Conservation (phyloP, 2,329 filamentous ascomycete species). For the Aspergillus clavatus region DNA sequence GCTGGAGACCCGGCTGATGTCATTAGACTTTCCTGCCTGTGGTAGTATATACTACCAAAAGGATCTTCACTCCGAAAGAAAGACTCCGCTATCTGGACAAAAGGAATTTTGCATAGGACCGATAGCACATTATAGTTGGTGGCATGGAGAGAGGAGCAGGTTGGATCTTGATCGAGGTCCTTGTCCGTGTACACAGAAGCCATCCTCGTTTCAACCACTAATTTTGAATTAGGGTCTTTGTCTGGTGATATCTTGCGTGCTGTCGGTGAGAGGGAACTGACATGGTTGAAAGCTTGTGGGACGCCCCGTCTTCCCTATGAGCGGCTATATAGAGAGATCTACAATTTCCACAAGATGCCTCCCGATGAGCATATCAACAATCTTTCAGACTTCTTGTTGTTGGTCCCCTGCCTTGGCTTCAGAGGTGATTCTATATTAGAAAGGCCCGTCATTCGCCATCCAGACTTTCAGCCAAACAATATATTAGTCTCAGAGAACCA, state of each 20-base stretch:
- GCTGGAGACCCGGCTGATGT: constrained; percentile 7
- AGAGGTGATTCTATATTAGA: constrained; percentile 4
- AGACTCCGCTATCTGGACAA: neutral
- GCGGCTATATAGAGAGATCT: constrained; percentile 13
- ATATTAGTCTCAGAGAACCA: constrained; percentile 26
- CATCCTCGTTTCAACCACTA: neutral
- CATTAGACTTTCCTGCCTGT: constrained; percentile 7
- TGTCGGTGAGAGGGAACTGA: constrained; percentile 11
- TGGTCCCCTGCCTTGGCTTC: constrained; percentile 12
- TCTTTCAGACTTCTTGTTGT: constrained; percentile 12
- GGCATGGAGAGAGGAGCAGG: constrained; percentile 9
- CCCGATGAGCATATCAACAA: constrained; percentile 14
- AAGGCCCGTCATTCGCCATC: constrained; percentile 20
- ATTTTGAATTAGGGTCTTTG: constrained; percentile 8
- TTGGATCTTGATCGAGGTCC: constrained; percentile 12
- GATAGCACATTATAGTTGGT: constrained; percentile 13
- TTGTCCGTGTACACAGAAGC: constrained; percentile 11
- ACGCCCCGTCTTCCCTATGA: constrained; percentile 16
- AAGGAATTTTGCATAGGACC: constrained; percentile 16
- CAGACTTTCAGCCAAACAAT: constrained; percentile 27
- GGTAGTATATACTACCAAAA: constrained; percentile 10
- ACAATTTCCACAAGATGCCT: constrained; percentile 8
- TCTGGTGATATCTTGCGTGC: constrained; percentile 10
- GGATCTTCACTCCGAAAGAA: constrained; percentile 2
- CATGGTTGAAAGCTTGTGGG: constrained; percentile 13